Base-by-base conservation (phyloP, 176 grass and related monocot species). In the Triticum dicoccoides region DNA sequence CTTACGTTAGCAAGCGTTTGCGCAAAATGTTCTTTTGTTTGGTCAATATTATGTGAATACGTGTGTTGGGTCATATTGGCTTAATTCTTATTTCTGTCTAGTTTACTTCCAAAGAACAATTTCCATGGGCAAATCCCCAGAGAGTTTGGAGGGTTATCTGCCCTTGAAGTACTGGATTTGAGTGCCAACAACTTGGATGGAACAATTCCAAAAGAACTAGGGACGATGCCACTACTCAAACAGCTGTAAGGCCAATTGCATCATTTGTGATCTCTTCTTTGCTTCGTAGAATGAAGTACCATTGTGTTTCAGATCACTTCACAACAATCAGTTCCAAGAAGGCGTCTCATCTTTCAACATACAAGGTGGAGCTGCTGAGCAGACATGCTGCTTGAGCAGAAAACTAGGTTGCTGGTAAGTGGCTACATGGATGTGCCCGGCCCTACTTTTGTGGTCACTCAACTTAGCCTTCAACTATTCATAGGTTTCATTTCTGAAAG, bases 121-220 rank as follows among this genome's bases (percentile, higher is more conserved):
- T 98, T 98, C 62, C 71, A 23, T 62, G 93, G 93, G 29, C 5
- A 62, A 70, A 96, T 98, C 58, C 96, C 96, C 33, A 92, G 83
- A 85, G 96, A 98, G 64, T 94, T 98, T 68, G 79, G 88, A 89
- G 65, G 65, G 21, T 62, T 98, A 81, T 87, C 72, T 82, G 81
- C 86, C 54, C 90, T 98, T 78, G 93, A 98, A 91, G 49, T 96
- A 49, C 87, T 98, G 61, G 92, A 98, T 86, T 86, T 98, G 88
- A 91, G 93, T 39, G 80, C 81, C 67, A 98, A 98, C 83, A 95
- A 87, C 58, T 81, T 98, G 83, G 82, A 77, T 92, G 93, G 90
- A 59, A 78, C 82, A 75, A 83, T 98, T 81, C 96, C 92, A 72
- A 64, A 84, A 85, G 92, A 92, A 89, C 65, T 98, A 71, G 67